Evolutionary conservation across 306 rosid genomes (phyloP).

Genomic region (Cucurbita moschata): DNA sequence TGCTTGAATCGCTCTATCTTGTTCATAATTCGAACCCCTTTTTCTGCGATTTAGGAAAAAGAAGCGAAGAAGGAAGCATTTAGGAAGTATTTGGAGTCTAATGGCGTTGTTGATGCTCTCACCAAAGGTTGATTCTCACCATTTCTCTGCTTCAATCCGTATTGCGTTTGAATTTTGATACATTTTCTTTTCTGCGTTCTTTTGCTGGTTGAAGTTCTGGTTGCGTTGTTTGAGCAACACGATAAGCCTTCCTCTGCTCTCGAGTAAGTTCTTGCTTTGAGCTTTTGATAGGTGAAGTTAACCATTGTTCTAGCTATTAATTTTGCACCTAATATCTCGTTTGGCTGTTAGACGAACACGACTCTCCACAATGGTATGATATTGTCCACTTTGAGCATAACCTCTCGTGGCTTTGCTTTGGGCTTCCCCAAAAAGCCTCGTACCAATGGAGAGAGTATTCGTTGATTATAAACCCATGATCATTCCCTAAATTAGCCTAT

Average conservation of each 20-base stretch:
- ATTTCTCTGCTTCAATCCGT: neutral
- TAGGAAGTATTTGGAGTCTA: conserved; percentile 83
- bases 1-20: neutral
- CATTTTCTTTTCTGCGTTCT: neutral
- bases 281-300: neutral
- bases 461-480: too few relatives aligned
- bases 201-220: conserved; percentile 42
- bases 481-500: too few relatives aligned
- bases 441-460: too few relatives aligned
- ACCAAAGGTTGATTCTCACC: conserved; percentile 51
- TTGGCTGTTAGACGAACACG: too few relatives aligned
- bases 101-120: conserved; percentile 85
- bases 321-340: too few relatives aligned
- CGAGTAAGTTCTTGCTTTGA: conserved; percentile 31
- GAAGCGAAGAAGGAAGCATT: conserved; percentile 86
- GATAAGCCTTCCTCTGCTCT: conserved; percentile 92
- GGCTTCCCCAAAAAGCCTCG: too few relatives aligned
- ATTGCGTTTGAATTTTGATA: neutral
- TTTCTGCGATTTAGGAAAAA: conserved; percentile 38
- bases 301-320: too few relatives aligned
- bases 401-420: too few relatives aligned
- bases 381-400: too few relatives aligned
- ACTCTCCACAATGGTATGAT: too few relatives aligned
- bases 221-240: conserved; percentile 82
- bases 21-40: neutral